Evolutionary conservation across 208 protist genomes (phyloP), one percentile per base, ranked within the genome.

Genomic region (Acanthamoeba polyphaga): DNA sequence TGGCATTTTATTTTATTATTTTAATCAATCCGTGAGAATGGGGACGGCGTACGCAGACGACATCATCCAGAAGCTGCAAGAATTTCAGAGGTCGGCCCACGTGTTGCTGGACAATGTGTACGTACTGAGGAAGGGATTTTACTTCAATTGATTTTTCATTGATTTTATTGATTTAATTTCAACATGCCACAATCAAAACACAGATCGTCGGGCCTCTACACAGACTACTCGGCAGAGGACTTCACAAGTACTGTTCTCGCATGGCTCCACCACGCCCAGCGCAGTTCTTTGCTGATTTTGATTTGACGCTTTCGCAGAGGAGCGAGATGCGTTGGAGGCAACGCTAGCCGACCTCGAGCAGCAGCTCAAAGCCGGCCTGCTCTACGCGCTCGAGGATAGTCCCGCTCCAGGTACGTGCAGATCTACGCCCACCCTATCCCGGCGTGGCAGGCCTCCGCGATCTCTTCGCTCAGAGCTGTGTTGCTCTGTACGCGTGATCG

Each of bases 301-400:
- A 22, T 27, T 13, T 82, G 9, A 49, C 34, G 9, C 19, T 27
- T 1, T 53, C 2, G 29, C 78, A 87, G 78, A 87, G 49, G 78
- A 87, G 32, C 43, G 78, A 62, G 78, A 55, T 19, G 78, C 78
- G 46, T 49, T 87, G n/a, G 49, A 87, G 24, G 78, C 78, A 1
- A 38, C 27, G 78, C 24, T 87, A 32, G 51, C 43, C 49, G 78
- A 87, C 32, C 38, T 87, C 9, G 78, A 87, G 51, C 78, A 87
- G 78, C 78, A 87, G 8, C 43, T 87, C 49, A 87, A 62, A 49
- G 78, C 78, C 78, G 78, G 78, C 19, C 22, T 87, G 27, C 78
- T 87, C 78, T 87, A 43, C 51, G 43, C 78, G 7, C 78, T 87
- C 43, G 78, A 87, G 51, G 78, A 87, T 4, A 64, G 13, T 13